A percentile compares a stretch with the other conserved stretches of the same genome.
phyloP scores from a whole-genome alignment of 306 rosid species.

The Gastrolobium bilobum region DNA sequence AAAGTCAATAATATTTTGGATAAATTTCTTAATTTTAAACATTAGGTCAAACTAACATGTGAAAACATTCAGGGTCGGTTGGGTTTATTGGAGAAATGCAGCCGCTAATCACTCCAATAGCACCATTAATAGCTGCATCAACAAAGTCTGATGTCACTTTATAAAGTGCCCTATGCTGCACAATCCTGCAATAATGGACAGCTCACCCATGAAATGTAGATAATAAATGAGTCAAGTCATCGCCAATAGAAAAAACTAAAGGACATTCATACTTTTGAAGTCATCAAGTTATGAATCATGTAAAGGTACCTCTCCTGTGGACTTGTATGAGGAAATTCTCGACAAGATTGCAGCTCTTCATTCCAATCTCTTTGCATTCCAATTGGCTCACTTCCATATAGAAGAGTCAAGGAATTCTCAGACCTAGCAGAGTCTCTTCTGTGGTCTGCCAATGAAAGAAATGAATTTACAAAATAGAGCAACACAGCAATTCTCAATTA shows the following conservation, averaged over 20 bases:
- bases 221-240: conserved; percentile 34
- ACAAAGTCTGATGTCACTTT: conserved; percentile 91
- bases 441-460: conserved; percentile 66
- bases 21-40: conserved; percentile 24
- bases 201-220: conserved; percentile 24
- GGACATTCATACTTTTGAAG: conserved; percentile 21
- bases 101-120: conserved; percentile 82
- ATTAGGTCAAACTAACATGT: conserved; percentile 74
- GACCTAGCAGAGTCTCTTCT: conserved; percentile 85
- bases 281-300: conserved; percentile 13
- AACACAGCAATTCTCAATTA: conserved; percentile 42
- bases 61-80: conserved; percentile 91
- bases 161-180: conserved; percentile 90
- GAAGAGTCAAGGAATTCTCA: conserved; percentile 80
- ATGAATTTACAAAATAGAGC: conserved; percentile 2
- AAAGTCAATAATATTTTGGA: conserved; percentile 19
- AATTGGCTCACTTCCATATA: conserved; percentile 84
- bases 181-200: conserved; percentile 62
- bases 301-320: conserved; percentile 75
- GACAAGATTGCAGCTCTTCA: conserved; percentile 93
- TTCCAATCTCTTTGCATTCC: conserved; percentile 99
- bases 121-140: conserved; percentile 89
- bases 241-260: conserved; percentile 30
- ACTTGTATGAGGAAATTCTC: conserved; percentile 81
- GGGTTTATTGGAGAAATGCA: conserved; percentile 94